These are phyloP conservation scores for Prunus davidiana DNA, from an alignment of 306 rosid species.

Conservation along the genomic window DNA sequence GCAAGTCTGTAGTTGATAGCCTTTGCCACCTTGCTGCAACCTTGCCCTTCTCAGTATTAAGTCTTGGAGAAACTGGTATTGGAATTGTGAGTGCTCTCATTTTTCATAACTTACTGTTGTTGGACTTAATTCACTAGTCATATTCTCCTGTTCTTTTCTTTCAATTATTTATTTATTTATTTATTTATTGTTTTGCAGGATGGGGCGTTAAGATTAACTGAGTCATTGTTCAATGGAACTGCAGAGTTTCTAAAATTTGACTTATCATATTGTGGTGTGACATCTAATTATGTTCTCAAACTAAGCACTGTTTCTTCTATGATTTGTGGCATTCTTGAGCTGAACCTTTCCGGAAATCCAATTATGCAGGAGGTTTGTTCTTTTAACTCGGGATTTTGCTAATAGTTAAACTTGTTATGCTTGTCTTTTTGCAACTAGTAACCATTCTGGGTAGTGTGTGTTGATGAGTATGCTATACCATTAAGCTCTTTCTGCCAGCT, in stretches of 20 bases:
- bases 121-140: conserved; percentile 13
- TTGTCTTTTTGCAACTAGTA: conserved; percentile 11
- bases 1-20: conserved; percentile 69
- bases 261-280: conserved; percentile 68
- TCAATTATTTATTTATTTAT: conserved; percentile 17
- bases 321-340: conserved; percentile 58
- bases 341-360: conserved; percentile 80
- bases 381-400: conserved; percentile 7
- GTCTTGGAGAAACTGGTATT: conserved; percentile 72
- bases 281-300: conserved; percentile 39
- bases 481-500: no score
- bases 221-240: conserved; percentile 49
- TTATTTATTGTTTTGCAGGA: conserved; percentile 53
- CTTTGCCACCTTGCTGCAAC: conserved; percentile 64
- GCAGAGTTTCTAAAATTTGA: conserved; percentile 75
- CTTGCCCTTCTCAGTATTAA: conserved; percentile 55
- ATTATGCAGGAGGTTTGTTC: conserved; percentile 64
- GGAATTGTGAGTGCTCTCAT: conserved; percentile 70
- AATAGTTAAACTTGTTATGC: background rate
- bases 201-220: conserved; percentile 51
- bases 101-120: conserved; percentile 12
- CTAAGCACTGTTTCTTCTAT: conserved; percentile 33
- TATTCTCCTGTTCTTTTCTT: conserved; percentile 13
- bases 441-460: background rate
- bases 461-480: no score